Evolutionary conservation across 2,329 filamentous ascomycete genomes (phyloP), one percentile per base, ranked within the genome.

Genomic region (Pseudocercospora fijiensis): DNA sequence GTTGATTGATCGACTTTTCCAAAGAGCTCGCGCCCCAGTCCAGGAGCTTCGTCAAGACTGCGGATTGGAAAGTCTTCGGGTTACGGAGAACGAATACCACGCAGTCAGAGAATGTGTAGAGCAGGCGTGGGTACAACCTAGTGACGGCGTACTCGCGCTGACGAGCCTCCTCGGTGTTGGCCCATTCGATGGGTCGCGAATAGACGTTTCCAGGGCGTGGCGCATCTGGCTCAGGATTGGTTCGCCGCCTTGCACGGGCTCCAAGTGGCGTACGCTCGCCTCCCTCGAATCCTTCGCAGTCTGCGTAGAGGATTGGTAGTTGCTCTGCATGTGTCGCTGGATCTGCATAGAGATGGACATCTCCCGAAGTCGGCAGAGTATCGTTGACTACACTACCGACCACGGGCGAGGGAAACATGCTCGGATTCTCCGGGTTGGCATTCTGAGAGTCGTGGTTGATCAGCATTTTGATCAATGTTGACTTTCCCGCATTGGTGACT

Each of bases 1-100:
- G 83, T 66, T 86, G 84, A 63, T 85, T 85, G 49, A 81, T 77
- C 0, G 83, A 83, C 63, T 79, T 83, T 65, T 85, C 83, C 6
- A 85, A 74, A 1, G 81, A 80, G 11, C 81, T 78, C 2, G 78
- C 77, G 13, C 82, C 83, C 83, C 83, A 85, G 43, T 79, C 75
- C 11, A 85, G 69, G 4, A 85, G 73, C 64, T 75, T 76, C 6
- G 69, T 72, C 37, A 76, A 66, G 0, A 75, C 74, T 10, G 73
- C 71, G 16, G 74, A 76, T 57, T 74, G 73, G 57, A 76, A 76
- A 16, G 76, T 76, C 61, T 73, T 77, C 9, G 76, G 69, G 53
- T 79, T 78, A 16, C 74, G 70, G 5, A 78, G 72, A 4, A 80
- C 78, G 64, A 80, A 80, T 0, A 80, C 78, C 4, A 80, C 72